Evolutionary conservation across 176 grass and related monocot genomes (phyloP).

Genomic region (Eleusine coracana): DNA sequence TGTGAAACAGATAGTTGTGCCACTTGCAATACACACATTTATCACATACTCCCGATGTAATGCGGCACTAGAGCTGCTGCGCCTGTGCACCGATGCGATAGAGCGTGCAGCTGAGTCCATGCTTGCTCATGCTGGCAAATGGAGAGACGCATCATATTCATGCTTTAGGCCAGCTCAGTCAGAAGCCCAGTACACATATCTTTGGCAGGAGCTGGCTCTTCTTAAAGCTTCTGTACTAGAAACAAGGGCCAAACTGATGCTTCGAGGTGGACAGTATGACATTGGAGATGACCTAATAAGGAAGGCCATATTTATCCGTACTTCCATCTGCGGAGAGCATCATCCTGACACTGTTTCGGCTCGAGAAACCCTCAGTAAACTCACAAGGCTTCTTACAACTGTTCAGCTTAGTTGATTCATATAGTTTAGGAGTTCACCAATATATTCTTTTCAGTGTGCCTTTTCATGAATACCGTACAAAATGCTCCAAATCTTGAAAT

Average conservation of each 20-base stretch:
- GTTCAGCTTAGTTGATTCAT: constrained; percentile 88
- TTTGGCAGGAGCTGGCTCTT: constrained; percentile 96
- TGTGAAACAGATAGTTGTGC: constrained; percentile 76
- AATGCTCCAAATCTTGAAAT: constrained; percentile 55
- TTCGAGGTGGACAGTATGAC: constrained; percentile 88
- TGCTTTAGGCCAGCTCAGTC: constrained; percentile 59
- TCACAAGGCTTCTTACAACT: constrained; percentile 96
- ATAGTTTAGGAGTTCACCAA: constrained; percentile 64
- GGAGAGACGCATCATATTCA: constrained; percentile 65
- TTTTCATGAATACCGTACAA: constrained; percentile 45
- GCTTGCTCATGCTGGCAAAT: constrained; percentile 77
- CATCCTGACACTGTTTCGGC: constrained; percentile 93
- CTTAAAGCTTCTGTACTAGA: constrained; percentile 87
- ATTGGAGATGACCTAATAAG: constrained; percentile 89
- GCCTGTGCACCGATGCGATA: constrained; percentile 72
- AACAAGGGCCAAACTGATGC: constrained; percentile 90
- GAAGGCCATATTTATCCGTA: constrained; percentile 93
- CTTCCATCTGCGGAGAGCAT: constrained; percentile 86
- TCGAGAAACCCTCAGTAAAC: constrained; percentile 90
- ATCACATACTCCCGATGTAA: constrained; percentile 88
- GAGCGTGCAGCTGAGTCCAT: constrained; percentile 79
- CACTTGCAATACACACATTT: constrained; percentile 88
- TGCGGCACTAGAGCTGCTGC: constrained; percentile 69
- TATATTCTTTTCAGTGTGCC: constrained; percentile 64
- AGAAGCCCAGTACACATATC: constrained; percentile 58